Percentiles rank a stretch among this genome's conserved stretches.
phyloP scores from a whole-genome alignment of 148 eudicot genomes.

The Rhododendron vialii region DNA sequence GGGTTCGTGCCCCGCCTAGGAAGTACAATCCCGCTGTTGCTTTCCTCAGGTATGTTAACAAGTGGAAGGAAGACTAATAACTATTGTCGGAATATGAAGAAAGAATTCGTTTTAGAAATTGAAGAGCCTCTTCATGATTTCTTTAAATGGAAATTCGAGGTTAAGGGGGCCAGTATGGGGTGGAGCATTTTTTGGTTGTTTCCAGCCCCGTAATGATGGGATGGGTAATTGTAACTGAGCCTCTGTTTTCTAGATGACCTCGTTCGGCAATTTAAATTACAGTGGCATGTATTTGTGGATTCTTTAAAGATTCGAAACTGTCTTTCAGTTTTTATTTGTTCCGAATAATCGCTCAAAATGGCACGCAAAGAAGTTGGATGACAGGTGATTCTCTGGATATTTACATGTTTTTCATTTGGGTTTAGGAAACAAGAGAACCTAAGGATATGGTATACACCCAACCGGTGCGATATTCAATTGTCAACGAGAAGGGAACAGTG shows the following conservation, averaged over 20 bases:
- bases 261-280: not conserved
- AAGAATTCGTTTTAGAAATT: not conserved
- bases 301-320: not conserved
- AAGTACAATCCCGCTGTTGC: constrained; percentile 68
- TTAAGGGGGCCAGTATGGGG: not conserved
- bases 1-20: constrained; percentile 89
- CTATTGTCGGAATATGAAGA: not conserved
- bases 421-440: not conserved
- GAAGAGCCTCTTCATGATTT: not conserved
- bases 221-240: not conserved
- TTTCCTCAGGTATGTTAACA: constrained; percentile 79
- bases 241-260: constrained; percentile 9
- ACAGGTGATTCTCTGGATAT: not conserved
- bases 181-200: not conserved
- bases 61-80: constrained; percentile 65
- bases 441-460: not conserved
- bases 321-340: not conserved
- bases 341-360: not conserved
- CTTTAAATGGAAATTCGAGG: not conserved
- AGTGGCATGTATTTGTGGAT: not conserved
- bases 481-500: no score
- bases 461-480: no score
- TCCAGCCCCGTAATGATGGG: not conserved
- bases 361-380: not conserved
- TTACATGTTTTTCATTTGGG: not conserved